These are phyloP conservation scores for Xylaria sp. DNA, from an alignment of 2,329 filamentous ascomycete species.

Conservation along the genomic window DNA sequence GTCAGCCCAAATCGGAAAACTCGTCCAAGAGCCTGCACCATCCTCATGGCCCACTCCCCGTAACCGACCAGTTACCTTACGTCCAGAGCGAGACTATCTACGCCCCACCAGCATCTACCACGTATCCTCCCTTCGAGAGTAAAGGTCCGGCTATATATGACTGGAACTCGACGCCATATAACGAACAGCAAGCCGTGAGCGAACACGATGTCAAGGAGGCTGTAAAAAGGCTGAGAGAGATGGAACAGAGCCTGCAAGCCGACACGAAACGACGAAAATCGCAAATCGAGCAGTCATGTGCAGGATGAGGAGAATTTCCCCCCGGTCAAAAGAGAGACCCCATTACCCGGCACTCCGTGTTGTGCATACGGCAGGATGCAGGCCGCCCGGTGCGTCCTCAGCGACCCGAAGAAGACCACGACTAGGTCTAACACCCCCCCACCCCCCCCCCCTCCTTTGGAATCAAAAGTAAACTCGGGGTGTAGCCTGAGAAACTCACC, in stretches of 20 bases:
- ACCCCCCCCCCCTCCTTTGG: too few relatives aligned
- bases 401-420: too few relatives aligned
- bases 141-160: not conserved
- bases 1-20: not conserved
- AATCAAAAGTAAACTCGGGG: too few relatives aligned
- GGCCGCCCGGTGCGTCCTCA: too few relatives aligned
- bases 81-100: not conserved
- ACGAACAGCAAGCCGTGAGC: not conserved
- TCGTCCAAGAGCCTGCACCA: not conserved
- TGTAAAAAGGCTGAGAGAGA: not conserved
- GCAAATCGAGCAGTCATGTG: constrained; percentile 2
- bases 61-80: not conserved
- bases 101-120: not conserved
- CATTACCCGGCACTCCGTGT: too few relatives aligned
- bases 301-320: not conserved
- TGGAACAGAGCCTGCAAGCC: constrained; percentile 9
- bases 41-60: not conserved
- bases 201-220: not conserved
- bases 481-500: too few relatives aligned
- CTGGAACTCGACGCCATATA: not conserved
- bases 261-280: constrained; percentile 13
- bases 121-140: not conserved
- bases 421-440: too few relatives aligned
- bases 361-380: too few relatives aligned
- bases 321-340: too few relatives aligned